Base-by-base conservation (phyloP, 345 rosid genomes). In the Hypericum androsaemum region DNA sequence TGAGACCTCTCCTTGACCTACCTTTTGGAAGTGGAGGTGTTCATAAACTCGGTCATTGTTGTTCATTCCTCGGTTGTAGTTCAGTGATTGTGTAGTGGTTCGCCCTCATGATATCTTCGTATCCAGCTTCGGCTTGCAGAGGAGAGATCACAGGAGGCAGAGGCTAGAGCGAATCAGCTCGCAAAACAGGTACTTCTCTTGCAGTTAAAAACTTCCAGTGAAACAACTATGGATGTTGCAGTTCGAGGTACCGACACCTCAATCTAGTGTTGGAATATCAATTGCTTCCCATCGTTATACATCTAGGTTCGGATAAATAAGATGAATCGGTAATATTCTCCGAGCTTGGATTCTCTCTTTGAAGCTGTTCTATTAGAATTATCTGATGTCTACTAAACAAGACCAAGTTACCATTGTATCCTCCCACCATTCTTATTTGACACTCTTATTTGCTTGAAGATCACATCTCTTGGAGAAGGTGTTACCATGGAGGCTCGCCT, bases 81-180 rank as follows among this genome's bases (percentile, higher is more conserved):
- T 12, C 15, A 10, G 4, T 41, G 52, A 6, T 45, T 49, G 62
- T 46, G 61, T 22, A 22, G 32, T 22, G 50, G 66, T 69, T 53
- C 64, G 53, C 56, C 32, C 50, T 63, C 52, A 47, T 79, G 71
- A 75, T 68, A 59, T 64, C 53, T 79, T 69, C 57, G 49, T 13
- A 36, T 56, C 39, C 62, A 55, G 71, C 65, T 60, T 55, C 71
- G 62, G 44, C 64, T 60, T 43, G 58, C 65, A 50, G 66, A 62
- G 37, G 71, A 50, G 53, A 60, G 58, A 43, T 51, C 5, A 16
- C 61, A 66, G 48, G 65, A 66, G 51, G 53, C 66, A 54, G 71
- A 66, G 16, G 58, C 66, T 14, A 66, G 71, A 56, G 62, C 53
- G 15, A 40, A 44, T 39, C 66, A 43, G 53, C 66, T 66, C 43